These are phyloP conservation scores for Calonectria crousiana DNA, from an alignment of 2,329 filamentous ascomycete genomes.

Conservation along the genomic window DNA sequence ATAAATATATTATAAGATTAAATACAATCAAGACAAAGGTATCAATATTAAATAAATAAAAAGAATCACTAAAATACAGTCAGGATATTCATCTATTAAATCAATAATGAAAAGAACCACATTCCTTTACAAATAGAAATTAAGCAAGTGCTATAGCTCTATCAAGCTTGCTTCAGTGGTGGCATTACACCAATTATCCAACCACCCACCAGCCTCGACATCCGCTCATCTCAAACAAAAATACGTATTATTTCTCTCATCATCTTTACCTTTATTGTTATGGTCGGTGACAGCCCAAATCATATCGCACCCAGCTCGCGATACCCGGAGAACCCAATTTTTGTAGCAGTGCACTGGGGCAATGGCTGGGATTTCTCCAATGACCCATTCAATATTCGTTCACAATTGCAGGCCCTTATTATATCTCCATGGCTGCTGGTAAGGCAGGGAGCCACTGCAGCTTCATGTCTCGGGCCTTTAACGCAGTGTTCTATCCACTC, in stretches of 20 bases:
- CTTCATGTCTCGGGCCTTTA: slow-evolving; percentile 80
- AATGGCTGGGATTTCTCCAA: slow-evolving; percentile 81
- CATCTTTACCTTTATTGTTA: slow-evolving; percentile 83
- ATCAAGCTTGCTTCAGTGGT: too few species aligned
- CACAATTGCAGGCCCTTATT: slow-evolving; percentile 76
- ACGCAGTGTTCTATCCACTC: slow-evolving; percentile 83
- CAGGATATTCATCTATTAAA: too few species aligned
- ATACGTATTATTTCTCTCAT: slow-evolving; percentile 80
- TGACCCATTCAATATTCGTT: slow-evolving; percentile 80
- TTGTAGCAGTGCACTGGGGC: slow-evolving; percentile 73
- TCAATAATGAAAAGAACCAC: too few species aligned
- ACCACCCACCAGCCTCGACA: too few species aligned
- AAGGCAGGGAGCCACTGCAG: slow-evolving; percentile 78
- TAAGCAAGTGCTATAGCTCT: too few species aligned
- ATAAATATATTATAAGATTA: too few species aligned
- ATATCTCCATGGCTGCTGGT: slow-evolving; percentile 77
- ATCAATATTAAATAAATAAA: too few species aligned
- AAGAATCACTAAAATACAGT: too few species aligned
- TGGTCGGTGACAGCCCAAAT: slow-evolving; percentile 84
- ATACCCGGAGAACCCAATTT: slow-evolving; percentile 75
- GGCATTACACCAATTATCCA: too few species aligned
- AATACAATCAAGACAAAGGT: too few species aligned
- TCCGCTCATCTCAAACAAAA: too few species aligned
- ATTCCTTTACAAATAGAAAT: too few species aligned
- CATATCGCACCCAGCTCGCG: slow-evolving; percentile 79